Percentiles rank a stretch among this genome's conserved stretches.
phyloP scores from a whole-genome alignment of 2,329 filamentous ascomycete genomes.

The Alternaria sp. region DNA sequence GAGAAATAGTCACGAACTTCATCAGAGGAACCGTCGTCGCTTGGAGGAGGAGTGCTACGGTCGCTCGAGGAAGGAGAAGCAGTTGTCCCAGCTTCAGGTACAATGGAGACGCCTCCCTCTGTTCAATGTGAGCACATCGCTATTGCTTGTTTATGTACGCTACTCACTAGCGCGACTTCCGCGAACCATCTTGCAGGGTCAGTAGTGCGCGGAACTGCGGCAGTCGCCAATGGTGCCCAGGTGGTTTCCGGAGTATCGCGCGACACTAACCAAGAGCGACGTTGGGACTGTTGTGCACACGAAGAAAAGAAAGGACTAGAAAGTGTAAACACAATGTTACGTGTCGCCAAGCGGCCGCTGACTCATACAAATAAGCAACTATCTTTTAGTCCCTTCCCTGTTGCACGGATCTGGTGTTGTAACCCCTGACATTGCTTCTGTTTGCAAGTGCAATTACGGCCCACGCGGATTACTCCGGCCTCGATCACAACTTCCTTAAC shows the following conservation, averaged over 20 bases:
- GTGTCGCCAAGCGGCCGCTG: background rate
- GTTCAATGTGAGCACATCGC: background rate
- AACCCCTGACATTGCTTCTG: background rate
- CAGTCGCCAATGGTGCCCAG: background rate
- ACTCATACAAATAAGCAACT: background rate
- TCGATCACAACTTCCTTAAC: constrained; percentile 16
- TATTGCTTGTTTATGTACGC: background rate
- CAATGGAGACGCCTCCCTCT: background rate
- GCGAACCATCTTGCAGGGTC: background rate
- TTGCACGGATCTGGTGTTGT: background rate
- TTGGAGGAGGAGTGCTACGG: background rate
- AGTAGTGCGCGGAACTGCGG: background rate
- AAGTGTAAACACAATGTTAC: background rate
- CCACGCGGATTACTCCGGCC: background rate
- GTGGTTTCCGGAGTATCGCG: background rate
- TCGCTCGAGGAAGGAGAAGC: background rate
- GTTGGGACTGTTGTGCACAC: background rate
- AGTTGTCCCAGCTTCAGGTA: background rate
- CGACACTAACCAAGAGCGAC: background rate
- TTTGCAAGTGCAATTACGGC: background rate
- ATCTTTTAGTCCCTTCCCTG: background rate
- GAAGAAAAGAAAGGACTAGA: background rate
- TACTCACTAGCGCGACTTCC: background rate
- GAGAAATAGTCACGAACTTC: background rate
- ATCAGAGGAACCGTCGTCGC: background rate